These are phyloP conservation scores for Lentinula detonsa DNA, from an alignment of 768 basidiomycete species.

Conservation along the genomic window DNA sequence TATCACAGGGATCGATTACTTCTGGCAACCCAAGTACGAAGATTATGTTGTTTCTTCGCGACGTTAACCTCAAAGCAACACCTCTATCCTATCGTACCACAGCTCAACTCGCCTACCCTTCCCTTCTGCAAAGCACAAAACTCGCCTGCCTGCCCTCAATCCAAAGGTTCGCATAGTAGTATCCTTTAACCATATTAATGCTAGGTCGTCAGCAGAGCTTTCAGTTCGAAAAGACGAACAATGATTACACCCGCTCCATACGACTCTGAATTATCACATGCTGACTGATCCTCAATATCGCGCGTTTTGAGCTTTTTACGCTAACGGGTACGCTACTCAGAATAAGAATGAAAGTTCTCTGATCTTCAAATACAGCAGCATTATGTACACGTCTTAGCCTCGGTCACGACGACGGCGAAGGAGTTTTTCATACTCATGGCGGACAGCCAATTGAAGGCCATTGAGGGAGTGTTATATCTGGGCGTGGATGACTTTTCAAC, in stretches of 20 bases:
- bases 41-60: constrained; percentile 61
- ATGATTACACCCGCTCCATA: constrained; percentile 81
- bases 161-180: constrained; percentile 77
- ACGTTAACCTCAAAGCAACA: constrained; percentile 28
- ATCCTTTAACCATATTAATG: constrained; percentile 82
- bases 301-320: constrained; percentile 35
- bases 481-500: constrained; percentile 35
- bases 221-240: constrained; percentile 43
- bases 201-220: constrained; percentile 70
- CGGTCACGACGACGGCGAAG: constrained; percentile 83
- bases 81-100: constrained; percentile 82
- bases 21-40: constrained; percentile 57
- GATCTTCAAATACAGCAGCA: constrained; percentile 70
- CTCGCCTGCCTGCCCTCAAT: constrained; percentile 63
- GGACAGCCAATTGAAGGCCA: constrained; percentile 57
- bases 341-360: constrained; percentile 28
- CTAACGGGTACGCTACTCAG: constrained; percentile 14
- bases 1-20: constrained; percentile 34
- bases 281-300: constrained; percentile 55
- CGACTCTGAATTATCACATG: constrained; percentile 67
- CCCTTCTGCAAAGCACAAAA: constrained; percentile 60
- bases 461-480: constrained; percentile 23
- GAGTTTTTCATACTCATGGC: constrained; percentile 75
- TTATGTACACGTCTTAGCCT: constrained; percentile 77
- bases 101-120: constrained; percentile 76